These are phyloP conservation scores for Erysimum cheiranthoides DNA, from an alignment of 345 rosid genomes.

Conservation along the genomic window DNA sequence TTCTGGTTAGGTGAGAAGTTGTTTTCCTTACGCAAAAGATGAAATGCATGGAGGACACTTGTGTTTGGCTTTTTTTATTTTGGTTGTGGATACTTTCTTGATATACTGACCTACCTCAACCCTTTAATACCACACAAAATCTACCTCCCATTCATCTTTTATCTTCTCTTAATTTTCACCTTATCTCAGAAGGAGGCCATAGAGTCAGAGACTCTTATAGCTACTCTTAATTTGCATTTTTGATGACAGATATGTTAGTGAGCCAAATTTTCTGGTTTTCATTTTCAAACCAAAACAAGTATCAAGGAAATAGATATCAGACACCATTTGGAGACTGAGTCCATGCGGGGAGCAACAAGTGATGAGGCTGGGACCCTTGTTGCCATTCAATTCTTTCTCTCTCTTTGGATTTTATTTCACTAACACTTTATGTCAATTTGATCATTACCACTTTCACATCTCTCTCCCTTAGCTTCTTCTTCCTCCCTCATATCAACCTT, in stretches of 20 bases:
- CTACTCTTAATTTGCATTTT: constrained; percentile 4
- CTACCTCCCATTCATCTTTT: constrained; percentile 1
- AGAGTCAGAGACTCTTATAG: constrained; percentile 18
- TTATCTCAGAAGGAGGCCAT: neutral
- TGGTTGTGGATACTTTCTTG: constrained; percentile 32
- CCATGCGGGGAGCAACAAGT: constrained; percentile 48
- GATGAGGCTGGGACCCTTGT: constrained; percentile 56
- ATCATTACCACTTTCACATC: constrained; percentile 43
- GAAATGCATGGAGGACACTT: constrained; percentile 46
- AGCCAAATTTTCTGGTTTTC: constrained; percentile 13
- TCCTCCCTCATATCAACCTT: constrained; percentile 36
- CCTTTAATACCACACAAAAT: constrained; percentile 6
- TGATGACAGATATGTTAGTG: neutral
- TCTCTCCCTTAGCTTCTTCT: constrained; percentile 12
- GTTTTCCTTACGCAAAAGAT: constrained; percentile 39
- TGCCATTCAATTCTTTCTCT: constrained; percentile 39
- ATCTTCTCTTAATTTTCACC: neutral
- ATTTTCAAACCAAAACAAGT: constrained; percentile 13
- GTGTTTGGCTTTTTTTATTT: constrained; percentile 20
- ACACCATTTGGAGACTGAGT: constrained; percentile 40
- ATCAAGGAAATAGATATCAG: constrained; percentile 16
- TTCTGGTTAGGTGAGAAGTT: constrained; percentile 40
- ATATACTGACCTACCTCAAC: constrained; percentile 20
- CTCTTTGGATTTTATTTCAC: constrained; percentile 32
- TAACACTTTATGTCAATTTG: constrained; percentile 34